Conservation (phyloP, 257 asterid genomes). For the Schizonepeta tenuifolia region DNA sequence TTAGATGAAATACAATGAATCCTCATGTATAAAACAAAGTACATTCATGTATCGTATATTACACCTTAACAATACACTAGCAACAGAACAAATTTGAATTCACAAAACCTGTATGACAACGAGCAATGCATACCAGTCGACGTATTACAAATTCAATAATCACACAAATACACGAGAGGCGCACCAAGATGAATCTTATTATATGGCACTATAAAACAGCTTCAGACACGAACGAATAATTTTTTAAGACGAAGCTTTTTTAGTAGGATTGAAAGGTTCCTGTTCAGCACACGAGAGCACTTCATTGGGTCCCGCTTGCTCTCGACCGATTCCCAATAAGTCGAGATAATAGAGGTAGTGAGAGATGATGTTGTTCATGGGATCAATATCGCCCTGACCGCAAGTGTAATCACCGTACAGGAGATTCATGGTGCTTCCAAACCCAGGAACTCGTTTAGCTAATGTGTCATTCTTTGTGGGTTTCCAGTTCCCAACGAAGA, state of each 20-base stretch:
- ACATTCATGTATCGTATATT: constrained; percentile 25
- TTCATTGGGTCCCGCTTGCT: constrained; percentile 74
- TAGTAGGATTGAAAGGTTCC: constrained; percentile 63
- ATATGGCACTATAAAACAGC: constrained; percentile 13
- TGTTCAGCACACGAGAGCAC: constrained; percentile 77
- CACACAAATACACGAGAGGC: constrained; percentile 26
- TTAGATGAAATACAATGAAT: not conserved
- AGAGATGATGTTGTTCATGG: constrained; percentile 74
- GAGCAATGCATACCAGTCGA: constrained; percentile 2
- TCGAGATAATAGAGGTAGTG: constrained; percentile 79
- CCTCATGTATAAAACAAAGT: constrained; percentile 3
- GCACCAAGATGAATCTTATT: constrained; percentile 43
- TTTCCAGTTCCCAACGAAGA: constrained; percentile 81
- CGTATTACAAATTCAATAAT: constrained; percentile 24
- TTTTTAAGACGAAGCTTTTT: constrained; percentile 52
- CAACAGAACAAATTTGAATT: constrained; percentile 10
- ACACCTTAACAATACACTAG: constrained; percentile 23
- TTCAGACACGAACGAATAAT: not conserved
- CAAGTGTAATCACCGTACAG: constrained; percentile 75
- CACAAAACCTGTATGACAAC: constrained; percentile 5
- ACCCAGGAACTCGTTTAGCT: constrained; percentile 73
- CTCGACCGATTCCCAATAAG: constrained; percentile 79
- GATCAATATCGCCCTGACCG: constrained; percentile 79
- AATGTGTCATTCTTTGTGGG: constrained; percentile 86
- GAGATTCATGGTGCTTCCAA: constrained; percentile 86